These are phyloP conservation scores for Nepenthes alata DNA, from an alignment of 179 eudicot genomes.

Conservation along the genomic window DNA sequence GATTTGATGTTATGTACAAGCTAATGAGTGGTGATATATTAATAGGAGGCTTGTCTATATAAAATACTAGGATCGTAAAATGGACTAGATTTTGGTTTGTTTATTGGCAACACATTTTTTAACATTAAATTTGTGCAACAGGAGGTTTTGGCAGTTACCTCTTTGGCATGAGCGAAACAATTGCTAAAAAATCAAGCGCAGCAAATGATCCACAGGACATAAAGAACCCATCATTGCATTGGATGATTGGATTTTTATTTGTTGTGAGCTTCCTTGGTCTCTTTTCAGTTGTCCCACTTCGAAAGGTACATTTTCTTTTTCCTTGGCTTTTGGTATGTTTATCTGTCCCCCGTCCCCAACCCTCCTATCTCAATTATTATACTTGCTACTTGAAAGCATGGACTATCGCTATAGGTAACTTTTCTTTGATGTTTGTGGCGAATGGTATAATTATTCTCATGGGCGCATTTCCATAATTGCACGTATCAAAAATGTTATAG, in stretches of 20 bases:
- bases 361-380: too few relatives aligned
- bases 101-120: not conserved
- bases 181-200: conserved; percentile 40
- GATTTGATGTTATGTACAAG: too few relatives aligned
- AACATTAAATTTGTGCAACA: conserved; percentile 14
- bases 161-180: conserved; percentile 49
- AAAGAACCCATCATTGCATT: conserved; percentile 43
- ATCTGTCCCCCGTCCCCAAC: not conserved
- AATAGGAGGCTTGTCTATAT: not conserved
- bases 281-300: conserved; percentile 72
- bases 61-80: not conserved
- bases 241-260: conserved; percentile 77
- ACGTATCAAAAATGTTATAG: too few relatives aligned
- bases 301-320: conserved; percentile 41
- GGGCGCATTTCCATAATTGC: too few relatives aligned
- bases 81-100: not conserved
- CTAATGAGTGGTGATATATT: too few relatives aligned
- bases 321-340: too few relatives aligned
- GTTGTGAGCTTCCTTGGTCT: conserved; percentile 80
- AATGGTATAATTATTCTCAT: too few relatives aligned
- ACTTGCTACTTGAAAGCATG: too few relatives aligned
- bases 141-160: conserved; percentile 83
- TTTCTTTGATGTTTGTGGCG: too few relatives aligned
- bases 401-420: too few relatives aligned
- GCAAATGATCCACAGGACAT: conserved; percentile 20